Percentiles rank a stretch among this genome's conserved stretches.
Evolutionary conservation across 495 filamentous ascomycete species (phyloP).

Genomic region (Halenospora varia): DNA sequence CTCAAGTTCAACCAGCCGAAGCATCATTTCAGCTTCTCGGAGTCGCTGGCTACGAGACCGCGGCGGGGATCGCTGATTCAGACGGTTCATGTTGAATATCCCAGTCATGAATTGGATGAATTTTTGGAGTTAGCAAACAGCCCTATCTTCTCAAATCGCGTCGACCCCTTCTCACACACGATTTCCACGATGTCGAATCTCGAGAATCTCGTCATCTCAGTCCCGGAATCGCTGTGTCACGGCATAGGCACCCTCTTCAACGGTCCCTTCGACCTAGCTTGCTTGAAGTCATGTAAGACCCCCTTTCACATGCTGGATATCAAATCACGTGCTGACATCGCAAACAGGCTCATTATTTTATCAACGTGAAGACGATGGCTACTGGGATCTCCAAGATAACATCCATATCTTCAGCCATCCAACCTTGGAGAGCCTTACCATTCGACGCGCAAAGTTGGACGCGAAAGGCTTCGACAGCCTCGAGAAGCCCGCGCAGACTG

Average conservation of each 20-base stretch:
- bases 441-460: slow-evolving; percentile 27
- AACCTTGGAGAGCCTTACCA: slow-evolving; percentile 29
- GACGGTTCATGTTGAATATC: slow-evolving; percentile 26
- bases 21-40: slow-evolving; percentile 29
- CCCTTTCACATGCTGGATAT: no score
- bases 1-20: slow-evolving; percentile 27
- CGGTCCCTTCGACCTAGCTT: slow-evolving; percentile 31
- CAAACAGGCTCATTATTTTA: slow-evolving; percentile 25
- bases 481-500: slow-evolving; percentile 28
- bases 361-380: slow-evolving; percentile 25
- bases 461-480: slow-evolving; percentile 28
- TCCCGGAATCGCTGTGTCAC: slow-evolving; percentile 26
- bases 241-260: slow-evolving; percentile 33
- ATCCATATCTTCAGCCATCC: slow-evolving; percentile 35
- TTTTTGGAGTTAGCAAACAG: no score
- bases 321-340: background rate
- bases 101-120: slow-evolving; percentile 22
- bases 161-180: slow-evolving; percentile 28
- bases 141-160: slow-evolving; percentile 13
- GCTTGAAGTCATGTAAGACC: slow-evolving; percentile 26
- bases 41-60: slow-evolving; percentile 27
- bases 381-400: slow-evolving; percentile 34
- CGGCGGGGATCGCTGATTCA: slow-evolving; percentile 29
- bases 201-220: slow-evolving; percentile 28
- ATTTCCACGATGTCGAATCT: slow-evolving; percentile 32